Evolutionary conservation across 176 grass and related monocot species (phyloP).

Genomic region (Bolboschoenus planiculmis): DNA sequence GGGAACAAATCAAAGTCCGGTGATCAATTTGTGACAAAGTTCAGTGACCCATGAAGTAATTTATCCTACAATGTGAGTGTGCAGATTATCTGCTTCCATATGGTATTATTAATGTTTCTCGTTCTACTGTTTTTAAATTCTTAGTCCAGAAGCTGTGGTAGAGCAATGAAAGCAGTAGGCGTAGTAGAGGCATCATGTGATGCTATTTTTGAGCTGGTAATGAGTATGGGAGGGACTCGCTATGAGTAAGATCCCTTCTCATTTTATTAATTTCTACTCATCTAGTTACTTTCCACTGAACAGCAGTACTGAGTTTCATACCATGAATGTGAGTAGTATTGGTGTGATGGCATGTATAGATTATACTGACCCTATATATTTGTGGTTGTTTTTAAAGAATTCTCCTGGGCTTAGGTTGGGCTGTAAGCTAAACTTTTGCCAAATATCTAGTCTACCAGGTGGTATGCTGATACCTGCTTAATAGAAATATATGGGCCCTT

Average conservation of each 20-base stretch:
- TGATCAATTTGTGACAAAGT: background rate
- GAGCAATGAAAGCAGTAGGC: slow-evolving; percentile 98
- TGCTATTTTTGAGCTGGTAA: slow-evolving; percentile 93
- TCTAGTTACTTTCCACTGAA: slow-evolving; percentile 13
- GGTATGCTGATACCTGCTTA: background rate
- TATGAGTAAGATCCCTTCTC: slow-evolving; percentile 56
- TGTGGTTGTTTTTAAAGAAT: slow-evolving; percentile 13
- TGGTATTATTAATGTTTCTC: slow-evolving; percentile 27
- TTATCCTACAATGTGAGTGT: background rate
- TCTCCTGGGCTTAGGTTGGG: background rate
- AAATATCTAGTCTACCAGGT: background rate
- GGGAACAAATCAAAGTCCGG: background rate
- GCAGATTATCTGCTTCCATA: background rate
- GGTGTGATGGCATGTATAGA: background rate
- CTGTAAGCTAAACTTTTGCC: background rate
- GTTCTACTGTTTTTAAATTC: slow-evolving; percentile 31
- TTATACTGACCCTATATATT: background rate
- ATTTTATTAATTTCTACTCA: background rate
- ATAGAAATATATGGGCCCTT: background rate
- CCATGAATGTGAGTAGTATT: background rate
- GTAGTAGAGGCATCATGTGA: slow-evolving; percentile 91
- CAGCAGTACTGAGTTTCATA: background rate
- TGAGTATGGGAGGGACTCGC: slow-evolving; percentile 89
- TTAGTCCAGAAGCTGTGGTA: slow-evolving; percentile 87
- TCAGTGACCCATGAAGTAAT: background rate